phyloP scores from a whole-genome alignment of 805 yeast species.

The Schizosaccharomyces lindneri region DNA sequence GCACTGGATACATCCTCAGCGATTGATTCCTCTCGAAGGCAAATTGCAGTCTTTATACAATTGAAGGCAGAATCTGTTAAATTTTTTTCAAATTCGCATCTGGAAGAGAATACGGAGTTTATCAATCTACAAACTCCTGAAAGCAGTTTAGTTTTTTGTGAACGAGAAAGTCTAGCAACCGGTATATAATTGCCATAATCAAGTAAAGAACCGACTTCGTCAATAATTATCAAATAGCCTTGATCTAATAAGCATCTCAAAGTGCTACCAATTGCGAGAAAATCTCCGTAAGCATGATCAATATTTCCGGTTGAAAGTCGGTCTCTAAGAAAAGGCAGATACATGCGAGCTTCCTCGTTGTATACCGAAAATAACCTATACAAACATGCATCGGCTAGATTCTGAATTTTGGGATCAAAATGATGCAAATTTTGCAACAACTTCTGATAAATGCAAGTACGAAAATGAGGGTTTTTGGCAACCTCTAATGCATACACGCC shows the following conservation, averaged over 20 bases:
- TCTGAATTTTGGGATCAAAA: slow-evolving; percentile 20
- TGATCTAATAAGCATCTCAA: no score
- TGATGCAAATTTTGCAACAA: slow-evolving; percentile 10
- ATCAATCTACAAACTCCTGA: no score
- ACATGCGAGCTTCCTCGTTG: neutral
- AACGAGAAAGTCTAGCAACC: no score
- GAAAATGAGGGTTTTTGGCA: slow-evolving; percentile 4
- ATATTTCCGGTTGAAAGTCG: neutral
- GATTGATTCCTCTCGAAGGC: neutral
- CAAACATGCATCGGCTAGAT: slow-evolving; percentile 20
- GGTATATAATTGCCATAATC: no score
- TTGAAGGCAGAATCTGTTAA: neutral
- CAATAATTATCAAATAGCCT: no score
- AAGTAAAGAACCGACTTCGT: no score
- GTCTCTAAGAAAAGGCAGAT: slow-evolving; percentile 1
- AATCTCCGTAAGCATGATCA: neutral
- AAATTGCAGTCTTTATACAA: neutral
- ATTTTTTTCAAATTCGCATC: no score
- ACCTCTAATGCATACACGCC: slow-evolving; percentile 14
- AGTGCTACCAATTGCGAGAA: neutral
- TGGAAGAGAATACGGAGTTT: no score
- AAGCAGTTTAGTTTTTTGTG: no score
- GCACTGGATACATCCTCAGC: neutral
- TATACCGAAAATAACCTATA: slow-evolving; percentile 1
- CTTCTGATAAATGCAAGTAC: slow-evolving; percentile 7